phyloP scores from a whole-genome alignment of 352 stramenopile species.

The Globisporangium irregulare region DNA sequence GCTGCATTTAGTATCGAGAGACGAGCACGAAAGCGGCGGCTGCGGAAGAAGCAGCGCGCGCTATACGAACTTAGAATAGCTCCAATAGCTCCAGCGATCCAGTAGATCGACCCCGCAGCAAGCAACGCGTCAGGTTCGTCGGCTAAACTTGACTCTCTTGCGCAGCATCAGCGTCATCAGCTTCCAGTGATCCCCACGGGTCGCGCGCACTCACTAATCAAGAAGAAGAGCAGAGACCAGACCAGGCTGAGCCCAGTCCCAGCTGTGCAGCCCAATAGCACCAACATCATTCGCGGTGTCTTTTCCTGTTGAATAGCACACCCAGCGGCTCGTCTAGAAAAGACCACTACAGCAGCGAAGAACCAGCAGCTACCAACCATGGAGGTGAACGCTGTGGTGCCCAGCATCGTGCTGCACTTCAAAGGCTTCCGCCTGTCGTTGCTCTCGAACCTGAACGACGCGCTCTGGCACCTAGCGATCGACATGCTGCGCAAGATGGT shows the following conservation, averaged over 20 bases:
- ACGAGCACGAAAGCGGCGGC: not conserved
- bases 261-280: not conserved
- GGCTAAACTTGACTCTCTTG: constrained; percentile 12
- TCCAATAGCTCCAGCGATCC: not conserved
- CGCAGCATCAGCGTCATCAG: constrained; percentile 1
- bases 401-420: constrained; percentile 61
- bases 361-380: constrained; percentile 16
- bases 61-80: not conserved
- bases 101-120: not conserved
- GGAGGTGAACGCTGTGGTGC: constrained; percentile 25
- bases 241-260: not conserved
- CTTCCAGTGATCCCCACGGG: not conserved
- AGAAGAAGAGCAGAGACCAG: not conserved
- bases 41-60: constrained; percentile 11
- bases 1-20: constrained; percentile 5
- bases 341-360: not conserved
- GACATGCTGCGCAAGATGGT: constrained; percentile 24
- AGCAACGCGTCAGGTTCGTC: not conserved
- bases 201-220: too few species aligned
- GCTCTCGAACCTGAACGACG: constrained; percentile 24
- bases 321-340: constrained; percentile 16
- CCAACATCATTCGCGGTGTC: too few species aligned
- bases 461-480: constrained; percentile 20
- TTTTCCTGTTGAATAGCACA: too few species aligned
- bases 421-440: constrained; percentile 44